phyloP scores from a whole-genome alignment of 2,329 filamentous ascomycete species.

The Colletotrichum falcatum region DNA sequence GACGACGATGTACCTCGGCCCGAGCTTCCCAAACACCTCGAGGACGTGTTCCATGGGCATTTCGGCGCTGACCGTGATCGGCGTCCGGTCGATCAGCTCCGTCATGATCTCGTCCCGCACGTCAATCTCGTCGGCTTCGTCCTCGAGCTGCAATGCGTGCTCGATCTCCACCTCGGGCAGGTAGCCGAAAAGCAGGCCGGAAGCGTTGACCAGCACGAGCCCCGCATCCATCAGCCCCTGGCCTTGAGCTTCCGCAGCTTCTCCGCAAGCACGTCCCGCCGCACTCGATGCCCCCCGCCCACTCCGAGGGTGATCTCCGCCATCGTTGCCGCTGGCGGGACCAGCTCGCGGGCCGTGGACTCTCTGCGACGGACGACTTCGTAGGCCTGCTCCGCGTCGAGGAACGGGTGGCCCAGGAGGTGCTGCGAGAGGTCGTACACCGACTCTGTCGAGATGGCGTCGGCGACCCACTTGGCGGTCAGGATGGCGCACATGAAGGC shows the following conservation, averaged over 20 bases:
- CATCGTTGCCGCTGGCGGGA: conserved; percentile 67
- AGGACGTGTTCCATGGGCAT: conserved; percentile 70
- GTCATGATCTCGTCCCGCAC: conserved; percentile 51
- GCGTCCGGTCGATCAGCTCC: conserved; percentile 65
- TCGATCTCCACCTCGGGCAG: conserved; percentile 65
- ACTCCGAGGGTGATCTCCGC: conserved; percentile 65
- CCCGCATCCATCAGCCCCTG: conserved; percentile 68
- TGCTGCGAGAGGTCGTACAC: conserved; percentile 72
- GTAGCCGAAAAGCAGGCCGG: conserved; percentile 64
- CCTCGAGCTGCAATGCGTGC: conserved; percentile 57
- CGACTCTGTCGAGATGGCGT: conserved; percentile 63
- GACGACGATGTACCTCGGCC: conserved; percentile 64
- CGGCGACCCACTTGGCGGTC: conserved; percentile 69
- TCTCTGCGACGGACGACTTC: conserved; percentile 19
- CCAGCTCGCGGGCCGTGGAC: conserved; percentile 57
- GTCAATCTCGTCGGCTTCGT: conserved; percentile 47
- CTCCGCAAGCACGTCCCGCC: conserved; percentile 49
- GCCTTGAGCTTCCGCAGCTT: conserved; percentile 61
- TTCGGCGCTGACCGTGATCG: conserved; percentile 60
- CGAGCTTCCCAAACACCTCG: conserved; percentile 70
- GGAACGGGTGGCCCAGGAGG: conserved; percentile 68
- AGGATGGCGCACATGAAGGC: conserved; percentile 71
- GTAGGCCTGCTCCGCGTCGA: conserved; percentile 63
- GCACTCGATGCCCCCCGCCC: conserved; percentile 56
- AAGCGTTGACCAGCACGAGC: conserved; percentile 64